Evolutionary conservation across 2,329 filamentous ascomycete species (phyloP), one percentile per base, ranked within the genome.

Genomic region (Xylariaceae sp.): DNA sequence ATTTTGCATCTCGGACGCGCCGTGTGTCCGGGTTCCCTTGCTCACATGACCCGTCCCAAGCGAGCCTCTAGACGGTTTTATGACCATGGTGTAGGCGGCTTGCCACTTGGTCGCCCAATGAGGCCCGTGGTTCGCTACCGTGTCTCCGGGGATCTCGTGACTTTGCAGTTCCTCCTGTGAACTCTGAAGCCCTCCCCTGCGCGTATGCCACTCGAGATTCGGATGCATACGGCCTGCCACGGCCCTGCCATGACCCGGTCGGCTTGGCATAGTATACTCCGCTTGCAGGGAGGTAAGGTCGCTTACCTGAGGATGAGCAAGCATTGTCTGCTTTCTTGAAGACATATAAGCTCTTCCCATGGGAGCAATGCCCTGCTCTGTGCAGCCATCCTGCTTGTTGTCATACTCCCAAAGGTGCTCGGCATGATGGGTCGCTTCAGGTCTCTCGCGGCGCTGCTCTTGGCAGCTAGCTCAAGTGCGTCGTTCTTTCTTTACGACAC

Each of bases 391-490:
- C 36, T 31, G 29, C 39, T 29, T 13, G 24, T 39, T 13, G 24
- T 35, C 28, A 36, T 36, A 32, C 36, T 38, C 36, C 31, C 37
- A 32, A 36, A 29, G 31, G 40, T 16, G 18, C 28, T 34, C 33
- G 34, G 17, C 34, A 51, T 24, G 30, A 58, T 58, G 55, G 44
- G 46, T 53, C 50, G 44, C 38, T 37, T 56, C 29, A 21, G 40
- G 27, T 36, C 18, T 31, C 34, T 55, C 13, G 36, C 28, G 21
- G 38, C 50, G 36, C 46, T 57, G 48, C 51, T 58, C 9, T 41
- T 56, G 27, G 38, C 46, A 50, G 49, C 47, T 26, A 36, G 49
- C 40, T 41, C 48, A 27, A 50, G 54, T 57, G 30, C 42, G 47
- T 17, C 21, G 3, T 24, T 30, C 17, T 8, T 16, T 18, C 6